Conservation (phyloP, 2,329 filamentous ascomycete genomes). For the Talaromyces sp. region DNA sequence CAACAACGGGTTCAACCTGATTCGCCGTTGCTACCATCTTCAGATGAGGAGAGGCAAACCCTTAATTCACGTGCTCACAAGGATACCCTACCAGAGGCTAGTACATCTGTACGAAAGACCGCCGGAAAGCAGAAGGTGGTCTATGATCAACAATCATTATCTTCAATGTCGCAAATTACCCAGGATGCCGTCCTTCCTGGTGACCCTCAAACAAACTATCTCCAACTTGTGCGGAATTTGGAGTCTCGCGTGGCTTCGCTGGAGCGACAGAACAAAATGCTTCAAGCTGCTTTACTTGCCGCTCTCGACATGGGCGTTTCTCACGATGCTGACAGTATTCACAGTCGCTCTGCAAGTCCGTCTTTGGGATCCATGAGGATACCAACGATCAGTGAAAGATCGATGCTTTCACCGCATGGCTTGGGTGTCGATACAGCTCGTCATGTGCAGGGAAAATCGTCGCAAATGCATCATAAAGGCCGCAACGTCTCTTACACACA, state of each 20-base stretch:
- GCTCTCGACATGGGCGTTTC: constrained; percentile 39
- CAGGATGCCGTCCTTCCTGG: constrained; percentile 25
- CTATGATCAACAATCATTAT: constrained; percentile 15
- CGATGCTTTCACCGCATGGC: constrained; percentile 2
- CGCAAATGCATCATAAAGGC: not conserved
- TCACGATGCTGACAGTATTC: constrained; percentile 28
- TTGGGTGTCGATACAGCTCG: not conserved
- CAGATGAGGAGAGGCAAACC: constrained; percentile 33
- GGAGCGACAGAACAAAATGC: constrained; percentile 43
- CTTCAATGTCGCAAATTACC: constrained; percentile 16
- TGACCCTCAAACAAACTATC: constrained; percentile 24
- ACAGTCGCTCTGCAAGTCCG: constrained; percentile 21
- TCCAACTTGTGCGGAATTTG: constrained; percentile 24
- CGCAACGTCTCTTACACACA: constrained; percentile 23
- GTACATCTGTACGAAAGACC: not conserved
- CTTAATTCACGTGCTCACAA: not conserved
- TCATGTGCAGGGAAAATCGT: not conserved
- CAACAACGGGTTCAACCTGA: constrained; percentile 24
- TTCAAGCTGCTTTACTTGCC: constrained; percentile 42
- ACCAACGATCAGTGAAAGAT: constrained; percentile 14
- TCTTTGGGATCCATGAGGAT: constrained; percentile 3
- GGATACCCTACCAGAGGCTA: not conserved
- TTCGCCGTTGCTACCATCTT: constrained; percentile 38
- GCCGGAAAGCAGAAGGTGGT: not conserved
- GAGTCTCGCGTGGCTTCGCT: constrained; percentile 39